These are phyloP conservation scores for Cinnamomum chago DNA, from an alignment of 164 flowering plant genomes.

Conservation along the genomic window DNA sequence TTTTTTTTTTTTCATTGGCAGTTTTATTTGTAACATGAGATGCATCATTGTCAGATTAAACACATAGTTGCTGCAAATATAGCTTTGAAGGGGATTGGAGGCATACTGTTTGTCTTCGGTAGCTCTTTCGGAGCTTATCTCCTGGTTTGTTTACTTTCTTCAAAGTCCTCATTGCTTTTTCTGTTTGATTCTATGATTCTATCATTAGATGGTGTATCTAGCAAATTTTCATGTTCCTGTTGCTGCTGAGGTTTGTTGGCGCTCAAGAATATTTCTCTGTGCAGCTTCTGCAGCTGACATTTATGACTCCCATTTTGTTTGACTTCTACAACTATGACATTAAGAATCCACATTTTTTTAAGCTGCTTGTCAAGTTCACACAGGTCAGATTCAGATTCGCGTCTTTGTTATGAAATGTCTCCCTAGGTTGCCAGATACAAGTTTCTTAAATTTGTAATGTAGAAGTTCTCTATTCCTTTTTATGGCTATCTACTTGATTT, in stretches of 20 bases:
- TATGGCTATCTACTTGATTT: no score
- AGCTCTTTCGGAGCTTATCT: conserved; percentile 53
- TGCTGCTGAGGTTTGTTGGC: no score
- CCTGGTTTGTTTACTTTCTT: conserved; percentile 29
- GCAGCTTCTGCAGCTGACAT: not conserved
- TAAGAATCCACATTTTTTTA: not conserved
- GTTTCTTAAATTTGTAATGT: no score
- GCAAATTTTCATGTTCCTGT: no score
- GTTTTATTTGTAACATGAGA: not conserved
- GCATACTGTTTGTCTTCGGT: conserved; percentile 53
- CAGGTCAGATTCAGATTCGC: not conserved
- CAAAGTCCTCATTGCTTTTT: not conserved
- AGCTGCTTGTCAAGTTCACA: not conserved
- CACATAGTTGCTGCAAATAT: conserved; percentile 41
- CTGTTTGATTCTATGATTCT: no score
- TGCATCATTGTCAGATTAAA: conserved; percentile 30
- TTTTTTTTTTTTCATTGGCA: not conserved
- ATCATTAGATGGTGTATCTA: no score
- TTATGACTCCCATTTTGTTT: not conserved
- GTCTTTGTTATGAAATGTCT: not conserved
- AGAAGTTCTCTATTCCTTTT: no score
- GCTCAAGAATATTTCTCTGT: not conserved
- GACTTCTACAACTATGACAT: not conserved
- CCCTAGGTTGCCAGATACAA: no score
- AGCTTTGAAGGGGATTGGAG: conserved; percentile 54